Percentiles rank a stretch among this genome's conserved stretches.
These are phyloP conservation scores for Yarrowia sp. DNA, from an alignment of 805 yeast species.

Conservation along the genomic window DNA sequence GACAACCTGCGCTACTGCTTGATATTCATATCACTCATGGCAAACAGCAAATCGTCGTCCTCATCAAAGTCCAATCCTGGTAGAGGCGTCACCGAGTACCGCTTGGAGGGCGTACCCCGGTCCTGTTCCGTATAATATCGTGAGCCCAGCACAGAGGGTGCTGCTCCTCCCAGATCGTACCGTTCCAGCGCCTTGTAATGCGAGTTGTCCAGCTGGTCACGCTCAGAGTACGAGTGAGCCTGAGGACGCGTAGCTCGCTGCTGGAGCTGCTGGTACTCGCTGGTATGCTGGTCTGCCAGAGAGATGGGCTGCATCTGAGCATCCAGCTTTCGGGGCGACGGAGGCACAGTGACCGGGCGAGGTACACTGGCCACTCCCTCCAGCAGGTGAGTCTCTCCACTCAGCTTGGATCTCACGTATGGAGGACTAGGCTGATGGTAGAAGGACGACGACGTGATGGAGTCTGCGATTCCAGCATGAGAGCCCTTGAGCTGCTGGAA, in stretches of 20 bases:
- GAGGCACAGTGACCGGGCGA: conserved; percentile 6
- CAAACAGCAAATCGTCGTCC: conserved; percentile 42
- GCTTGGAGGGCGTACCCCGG: conserved; percentile 26
- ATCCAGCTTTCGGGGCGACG: conserved; percentile 1
- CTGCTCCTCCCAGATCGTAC: background rate
- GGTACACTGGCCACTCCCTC: background rate
- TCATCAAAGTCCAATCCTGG: conserved; percentile 30
- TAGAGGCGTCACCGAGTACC: conserved; percentile 27
- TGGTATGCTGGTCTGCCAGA: conserved; percentile 26
- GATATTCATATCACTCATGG: conserved; percentile 42
- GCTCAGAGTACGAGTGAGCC: conserved; percentile 12
- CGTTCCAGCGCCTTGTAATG: conserved; percentile 13
- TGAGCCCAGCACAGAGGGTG: background rate
- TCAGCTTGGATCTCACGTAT: conserved; percentile 1
- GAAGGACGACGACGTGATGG: conserved; percentile 36
- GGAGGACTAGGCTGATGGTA: conserved; percentile 29
- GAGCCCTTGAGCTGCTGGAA: conserved; percentile 40
- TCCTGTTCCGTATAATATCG: conserved; percentile 21
- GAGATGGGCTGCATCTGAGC: conserved; percentile 15
- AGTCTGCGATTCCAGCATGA: conserved; percentile 40
- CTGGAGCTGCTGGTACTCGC: conserved; percentile 20
- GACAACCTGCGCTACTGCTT: no score
- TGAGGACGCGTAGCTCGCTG: conserved; percentile 20
- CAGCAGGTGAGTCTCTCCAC: conserved; percentile 4
- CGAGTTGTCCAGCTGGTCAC: conserved; percentile 26